These are phyloP conservation scores for Fomitopsis palustris DNA, from an alignment of 1,284 basidiomycete genomes.

Conservation along the genomic window DNA sequence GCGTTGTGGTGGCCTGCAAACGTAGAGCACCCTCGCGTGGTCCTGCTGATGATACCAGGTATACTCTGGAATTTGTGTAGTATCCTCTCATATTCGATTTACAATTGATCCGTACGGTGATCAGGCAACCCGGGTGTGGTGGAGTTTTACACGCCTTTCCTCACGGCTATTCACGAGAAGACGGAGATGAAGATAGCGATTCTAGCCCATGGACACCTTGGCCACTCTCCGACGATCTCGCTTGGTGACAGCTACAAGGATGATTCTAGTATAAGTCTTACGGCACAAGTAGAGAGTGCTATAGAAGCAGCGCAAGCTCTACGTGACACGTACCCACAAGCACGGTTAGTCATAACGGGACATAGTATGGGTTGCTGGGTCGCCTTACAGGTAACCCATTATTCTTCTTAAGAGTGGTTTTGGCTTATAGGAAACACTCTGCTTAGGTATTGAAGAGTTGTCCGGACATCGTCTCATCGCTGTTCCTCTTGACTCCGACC, in stretches of 20 bases:
- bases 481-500: slow-evolving; percentile 58
- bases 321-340: slow-evolving; percentile 29
- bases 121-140: slow-evolving; percentile 60
- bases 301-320: slow-evolving; percentile 48
- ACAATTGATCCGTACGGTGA: neutral
- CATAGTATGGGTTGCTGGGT: slow-evolving; percentile 66
- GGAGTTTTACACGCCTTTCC: slow-evolving; percentile 56
- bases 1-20: slow-evolving; percentile 49
- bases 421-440: slow-evolving; percentile 1
- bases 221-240: slow-evolving; percentile 40
- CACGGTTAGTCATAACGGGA: slow-evolving; percentile 43
- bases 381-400: slow-evolving; percentile 43
- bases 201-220: slow-evolving; percentile 50
- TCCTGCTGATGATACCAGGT: slow-evolving; percentile 61
- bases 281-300: slow-evolving; percentile 44
- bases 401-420: neutral
- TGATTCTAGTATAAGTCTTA: slow-evolving; percentile 30
- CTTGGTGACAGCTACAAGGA: slow-evolving; percentile 9
- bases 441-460: slow-evolving; percentile 48
- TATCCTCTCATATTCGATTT: neutral
- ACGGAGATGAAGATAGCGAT: slow-evolving; percentile 39
- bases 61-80: too few species aligned
- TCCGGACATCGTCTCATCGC: slow-evolving; percentile 30
- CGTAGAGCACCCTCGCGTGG: slow-evolving; percentile 25
- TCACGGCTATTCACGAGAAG: slow-evolving; percentile 41